Percentiles rank a stretch among this genome's conserved stretches.
These are phyloP conservation scores for Otatea glauca DNA, from an alignment of 176 grass and related monocot genomes.

Conservation along the genomic window DNA sequence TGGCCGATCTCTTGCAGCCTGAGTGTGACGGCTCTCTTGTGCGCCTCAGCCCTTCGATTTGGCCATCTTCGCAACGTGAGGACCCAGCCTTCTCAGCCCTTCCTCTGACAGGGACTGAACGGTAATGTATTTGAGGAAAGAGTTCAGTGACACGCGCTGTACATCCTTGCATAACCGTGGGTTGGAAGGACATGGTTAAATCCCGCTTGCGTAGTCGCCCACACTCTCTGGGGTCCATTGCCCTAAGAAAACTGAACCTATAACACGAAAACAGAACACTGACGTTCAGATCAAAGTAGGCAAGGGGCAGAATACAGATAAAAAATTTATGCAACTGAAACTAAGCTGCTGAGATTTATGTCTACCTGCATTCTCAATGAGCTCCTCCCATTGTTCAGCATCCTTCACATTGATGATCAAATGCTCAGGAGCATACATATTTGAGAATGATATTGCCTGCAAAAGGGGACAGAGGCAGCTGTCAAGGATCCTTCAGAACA, in stretches of 20 bases:
- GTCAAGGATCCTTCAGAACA: neutral
- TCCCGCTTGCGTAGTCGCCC: too few relatives aligned
- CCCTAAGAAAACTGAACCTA: conserved; percentile 94
- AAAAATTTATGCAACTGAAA: neutral
- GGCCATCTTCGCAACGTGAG: too few relatives aligned
- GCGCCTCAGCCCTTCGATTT: too few relatives aligned
- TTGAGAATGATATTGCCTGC: conserved; percentile 88
- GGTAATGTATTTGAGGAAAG: too few relatives aligned
- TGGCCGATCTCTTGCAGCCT: too few relatives aligned
- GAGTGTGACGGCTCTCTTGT: too few relatives aligned
- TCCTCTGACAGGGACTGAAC: too few relatives aligned
- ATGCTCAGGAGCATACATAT: conserved; percentile 97
- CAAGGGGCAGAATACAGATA: neutral
- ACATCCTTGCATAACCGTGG: too few relatives aligned
- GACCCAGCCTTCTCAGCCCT: too few relatives aligned
- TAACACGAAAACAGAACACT: neutral
- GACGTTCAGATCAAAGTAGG: neutral
- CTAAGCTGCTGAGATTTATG: conserved; percentile 14
- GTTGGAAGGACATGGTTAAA: too few relatives aligned
- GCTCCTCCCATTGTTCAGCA: conserved; percentile 81
- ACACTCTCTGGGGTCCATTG: conserved; percentile 73
- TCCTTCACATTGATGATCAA: conserved; percentile 90
- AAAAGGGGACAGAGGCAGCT: neutral
- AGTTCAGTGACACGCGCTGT: too few relatives aligned
- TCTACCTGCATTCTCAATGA: conserved; percentile 88